Conservation (phyloP, 805 yeast genomes). For the Candida germanica region DNA sequence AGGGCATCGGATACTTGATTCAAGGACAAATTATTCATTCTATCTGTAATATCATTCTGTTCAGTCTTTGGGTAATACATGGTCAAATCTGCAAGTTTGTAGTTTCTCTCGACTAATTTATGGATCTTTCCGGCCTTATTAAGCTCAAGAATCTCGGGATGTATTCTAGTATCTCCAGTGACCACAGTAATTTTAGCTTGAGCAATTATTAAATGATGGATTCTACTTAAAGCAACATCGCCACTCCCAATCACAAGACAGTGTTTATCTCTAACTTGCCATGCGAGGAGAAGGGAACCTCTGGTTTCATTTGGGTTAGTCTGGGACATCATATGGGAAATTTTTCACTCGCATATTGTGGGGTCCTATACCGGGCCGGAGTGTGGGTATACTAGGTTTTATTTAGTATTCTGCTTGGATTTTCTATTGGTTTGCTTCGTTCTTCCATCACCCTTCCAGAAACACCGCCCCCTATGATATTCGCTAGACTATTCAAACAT, state of each 20-base stretch:
- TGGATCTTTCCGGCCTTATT: slow-evolving; percentile 39
- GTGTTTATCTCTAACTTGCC: slow-evolving; percentile 66
- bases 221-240: slow-evolving; percentile 71
- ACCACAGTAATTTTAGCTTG: slow-evolving; percentile 69
- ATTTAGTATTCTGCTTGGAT: too few species aligned
- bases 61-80: slow-evolving; percentile 40
- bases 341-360: too few species aligned
- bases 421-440: too few species aligned
- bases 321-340: too few species aligned
- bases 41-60: neutral
- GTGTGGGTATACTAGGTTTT: too few species aligned
- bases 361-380: too few species aligned
- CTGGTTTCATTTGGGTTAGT: slow-evolving; percentile 1
- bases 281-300: slow-evolving; percentile 59
- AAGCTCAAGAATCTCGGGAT: slow-evolving; percentile 26
- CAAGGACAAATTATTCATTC: neutral
- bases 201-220: slow-evolving; percentile 63
- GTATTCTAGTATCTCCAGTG: slow-evolving; percentile 33
- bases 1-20: neutral
- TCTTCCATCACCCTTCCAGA: too few species aligned
- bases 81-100: slow-evolving; percentile 44
- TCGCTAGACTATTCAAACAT: too few species aligned
- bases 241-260: slow-evolving; percentile 78
- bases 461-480: too few species aligned
- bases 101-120: slow-evolving; percentile 43